A percentile compares a stretch with the other conserved stretches of the same genome.
Evolutionary conservation across 2,329 filamentous ascomycete species (phyloP).

Genomic region (Helicocarpus griseus): DNA sequence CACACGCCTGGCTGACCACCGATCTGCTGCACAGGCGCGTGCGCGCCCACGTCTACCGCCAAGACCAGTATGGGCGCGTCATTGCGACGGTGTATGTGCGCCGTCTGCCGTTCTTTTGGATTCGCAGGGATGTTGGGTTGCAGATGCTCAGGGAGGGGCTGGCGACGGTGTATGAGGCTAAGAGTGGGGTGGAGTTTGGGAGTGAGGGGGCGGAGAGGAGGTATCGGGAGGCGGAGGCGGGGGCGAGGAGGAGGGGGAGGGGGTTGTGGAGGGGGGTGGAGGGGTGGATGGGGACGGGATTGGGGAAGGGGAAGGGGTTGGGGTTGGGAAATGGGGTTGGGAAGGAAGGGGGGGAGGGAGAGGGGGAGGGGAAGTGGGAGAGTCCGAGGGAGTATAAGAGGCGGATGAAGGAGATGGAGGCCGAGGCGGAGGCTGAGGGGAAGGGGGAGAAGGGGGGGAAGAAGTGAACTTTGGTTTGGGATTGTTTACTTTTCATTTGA

Average conservation of each 20-base stretch:
- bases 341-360: slow-evolving; percentile 9
- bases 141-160: slow-evolving; percentile 80
- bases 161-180: slow-evolving; percentile 90
- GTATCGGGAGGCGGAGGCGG: slow-evolving; percentile 38
- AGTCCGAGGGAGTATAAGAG: slow-evolving; percentile 83
- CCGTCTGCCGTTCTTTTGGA: slow-evolving; percentile 30
- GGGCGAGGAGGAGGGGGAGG: slow-evolving; percentile 53
- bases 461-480: neutral
- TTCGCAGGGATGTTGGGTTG: slow-evolving; percentile 71
- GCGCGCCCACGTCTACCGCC: slow-evolving; percentile 69
- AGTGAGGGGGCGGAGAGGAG: slow-evolving; percentile 45
- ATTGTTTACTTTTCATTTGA: neutral
- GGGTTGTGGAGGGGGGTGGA: slow-evolving; percentile 65
- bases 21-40: slow-evolving; percentile 66
- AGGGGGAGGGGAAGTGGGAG: slow-evolving; percentile 51
- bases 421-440: slow-evolving; percentile 19
- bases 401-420: slow-evolving; percentile 38
- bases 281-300: slow-evolving; percentile 60
- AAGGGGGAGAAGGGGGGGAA: neutral
- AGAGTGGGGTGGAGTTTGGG: slow-evolving; percentile 81
- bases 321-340: slow-evolving; percentile 23
- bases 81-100: slow-evolving; percentile 77
- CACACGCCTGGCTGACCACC: slow-evolving; percentile 65
- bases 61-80: slow-evolving; percentile 86
- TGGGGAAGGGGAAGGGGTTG: slow-evolving; percentile 52